Base-by-base conservation (phyloP, 1,284 basidiomycete species). In the Cutaneotrichosporon curvatum region DNA sequence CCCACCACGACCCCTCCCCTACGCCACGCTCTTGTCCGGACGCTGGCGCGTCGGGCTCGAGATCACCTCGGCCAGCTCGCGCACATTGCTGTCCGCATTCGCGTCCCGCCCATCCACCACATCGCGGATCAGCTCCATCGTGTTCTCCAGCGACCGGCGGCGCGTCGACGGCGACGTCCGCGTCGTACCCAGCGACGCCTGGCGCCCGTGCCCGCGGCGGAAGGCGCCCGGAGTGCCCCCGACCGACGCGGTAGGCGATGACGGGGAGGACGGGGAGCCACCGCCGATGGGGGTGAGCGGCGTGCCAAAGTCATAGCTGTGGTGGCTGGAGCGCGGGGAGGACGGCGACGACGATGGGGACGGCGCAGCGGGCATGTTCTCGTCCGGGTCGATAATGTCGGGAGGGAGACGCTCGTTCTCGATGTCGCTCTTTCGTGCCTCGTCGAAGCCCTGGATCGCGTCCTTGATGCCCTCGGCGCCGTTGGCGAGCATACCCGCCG, bases 341-440 rank as follows among this genome's bases (percentile, higher is more conserved):
- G 55, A 58, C 45, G 45, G 70, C 55, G 60, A 50, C 31, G 58
- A 60, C n/a, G 71, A 64, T 5, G 62, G 71, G 30, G 79, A 74
- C 30, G 70, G 67, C 10, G 68, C 71, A 1, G 81, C 74, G 4
- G 82, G 69, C 15, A 78, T 72, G 23, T 73, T 65, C 15, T 73
- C 74, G 14, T 71, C 69, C 30, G 72, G 68, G 64, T 97, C 91
- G 66, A 92, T 86, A 20, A 98, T 80, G 22, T 97, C 91, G 1
- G 94, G 94, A 12, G 92, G 94, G 22, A 96, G 75, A 37, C 89
- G 84, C 73, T 98, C 94, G 74, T 98, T 97, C 75, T 98, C 94
- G 61, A 98, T 97, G 76, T 99, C 95, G 34, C 88, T 91, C 74
- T 92, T 94, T 57, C 94, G 88, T 86, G 94, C 94, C 67, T 97